A percentile compares a stretch with the other conserved stretches of the same genome.
phyloP scores from a whole-genome alignment of 1,284 basidiomycete species.

The Tranzscheliella williamsii region DNA sequence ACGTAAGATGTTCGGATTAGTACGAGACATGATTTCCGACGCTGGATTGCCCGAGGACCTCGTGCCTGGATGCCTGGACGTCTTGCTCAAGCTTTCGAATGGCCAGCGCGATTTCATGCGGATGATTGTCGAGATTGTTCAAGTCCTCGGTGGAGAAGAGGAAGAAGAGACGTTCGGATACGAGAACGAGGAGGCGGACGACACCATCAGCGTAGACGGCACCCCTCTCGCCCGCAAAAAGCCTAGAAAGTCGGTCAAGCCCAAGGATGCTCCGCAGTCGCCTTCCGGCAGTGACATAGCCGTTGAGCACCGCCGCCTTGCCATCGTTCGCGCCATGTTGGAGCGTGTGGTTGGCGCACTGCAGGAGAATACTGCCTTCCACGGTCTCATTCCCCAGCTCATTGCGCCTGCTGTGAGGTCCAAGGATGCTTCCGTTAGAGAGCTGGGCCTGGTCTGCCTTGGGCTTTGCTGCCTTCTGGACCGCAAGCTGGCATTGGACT shows the following conservation, averaged over 20 bases:
- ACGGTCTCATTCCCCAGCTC: constrained; percentile 84
- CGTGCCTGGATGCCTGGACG: constrained; percentile 80
- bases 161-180: constrained; percentile 61
- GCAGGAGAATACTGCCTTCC: constrained; percentile 89
- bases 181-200: constrained; percentile 33
- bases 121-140: constrained; percentile 89
- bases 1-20: constrained; percentile 76
- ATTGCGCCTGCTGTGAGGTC: constrained; percentile 87
- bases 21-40: constrained; percentile 69
- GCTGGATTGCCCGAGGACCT: constrained; percentile 76
- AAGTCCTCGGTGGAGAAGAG: constrained; percentile 62
- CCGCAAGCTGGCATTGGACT: constrained; percentile 82
- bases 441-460: constrained; percentile 81
- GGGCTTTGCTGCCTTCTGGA: constrained; percentile 91
- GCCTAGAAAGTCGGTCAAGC: constrained; percentile 27
- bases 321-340: constrained; percentile 83
- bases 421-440: constrained; percentile 80
- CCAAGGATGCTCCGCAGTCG: constrained; percentile 8
- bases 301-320: constrained; percentile 49
- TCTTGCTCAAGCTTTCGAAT: constrained; percentile 79
- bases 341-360: constrained; percentile 74
- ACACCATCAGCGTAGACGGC: constrained; percentile 29
- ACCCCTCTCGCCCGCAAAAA: constrained; percentile 31
- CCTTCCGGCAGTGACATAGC: constrained; percentile 27
- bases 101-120: constrained; percentile 89